Conservation (phyloP, 495 filamentous ascomycete genomes). For the Amphirosellinia nigrospora region DNA sequence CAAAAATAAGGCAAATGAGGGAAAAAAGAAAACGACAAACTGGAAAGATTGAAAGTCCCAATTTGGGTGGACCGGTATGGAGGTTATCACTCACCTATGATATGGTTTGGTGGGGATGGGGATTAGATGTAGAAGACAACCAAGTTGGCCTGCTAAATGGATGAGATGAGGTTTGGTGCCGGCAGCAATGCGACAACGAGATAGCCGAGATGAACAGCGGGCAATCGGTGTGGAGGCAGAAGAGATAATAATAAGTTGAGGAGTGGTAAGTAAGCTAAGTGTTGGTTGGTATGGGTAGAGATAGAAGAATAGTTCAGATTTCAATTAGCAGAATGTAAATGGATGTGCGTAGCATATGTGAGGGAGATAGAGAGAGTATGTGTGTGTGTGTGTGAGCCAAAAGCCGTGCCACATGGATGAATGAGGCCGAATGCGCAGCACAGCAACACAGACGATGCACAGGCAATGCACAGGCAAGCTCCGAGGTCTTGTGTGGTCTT, state of each 20-base stretch:
- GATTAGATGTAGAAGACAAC: not conserved
- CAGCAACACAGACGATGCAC: not conserved
- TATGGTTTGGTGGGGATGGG: not conserved
- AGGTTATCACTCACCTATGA: not conserved
- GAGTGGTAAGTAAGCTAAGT: not conserved
- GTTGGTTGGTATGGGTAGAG: not conserved
- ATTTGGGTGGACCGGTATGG: too few species aligned
- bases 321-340: not conserved
- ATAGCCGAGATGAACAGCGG: not conserved
- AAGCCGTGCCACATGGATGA: not conserved
- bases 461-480: not conserved
- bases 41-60: not conserved
- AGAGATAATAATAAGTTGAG: not conserved
- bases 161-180: not conserved
- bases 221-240: conserved; percentile 1
- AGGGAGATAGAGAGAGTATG: not conserved
- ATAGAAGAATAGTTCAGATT: not conserved
- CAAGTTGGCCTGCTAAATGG: conserved; percentile 8
- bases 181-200: not conserved
- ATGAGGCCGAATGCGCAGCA: not conserved
- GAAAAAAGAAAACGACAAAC: not conserved
- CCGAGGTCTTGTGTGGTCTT: not conserved
- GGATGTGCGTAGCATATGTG: not conserved
- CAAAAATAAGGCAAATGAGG: too few species aligned
- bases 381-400: too few species aligned